Base-by-base conservation (phyloP, 305 asterid genomes). In the Solanum hybrid region DNA sequence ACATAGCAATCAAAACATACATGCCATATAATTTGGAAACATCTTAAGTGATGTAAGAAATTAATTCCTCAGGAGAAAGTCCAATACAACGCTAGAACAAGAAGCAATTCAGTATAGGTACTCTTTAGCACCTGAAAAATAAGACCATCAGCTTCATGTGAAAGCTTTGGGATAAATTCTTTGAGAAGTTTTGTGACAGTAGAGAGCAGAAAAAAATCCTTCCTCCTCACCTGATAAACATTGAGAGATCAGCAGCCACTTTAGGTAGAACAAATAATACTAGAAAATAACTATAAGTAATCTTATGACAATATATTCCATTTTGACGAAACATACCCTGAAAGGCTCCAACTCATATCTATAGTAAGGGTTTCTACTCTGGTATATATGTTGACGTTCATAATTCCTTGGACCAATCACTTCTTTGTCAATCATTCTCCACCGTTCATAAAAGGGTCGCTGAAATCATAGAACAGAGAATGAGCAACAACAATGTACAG, bases 101-200 rank as follows among this genome's bases (percentile, higher is more conserved):
- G 88, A 85, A 32, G 32, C 29, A 32, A 56, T 85, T 85, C 88
- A 75, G 17, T n/a, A 91, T 12, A 40, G 40, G 26, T 35, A 38
- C 69, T n/a, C 24, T 73, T 76, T 31, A 82, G 90, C 88, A 97
- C 99, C 99, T 98, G 99, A 93, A 98, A 98, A 87, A 98, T 94
- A 87, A 98, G 99, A 89, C 99, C 99, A 91, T 98, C 99, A 19
- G 99, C 99, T 4, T 73, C 99, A 92, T 98, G 99, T 35, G 99
- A 97, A 89, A 98, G 99, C 94, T 92, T 92, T 36, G 99, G 99
- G 79, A 98, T 98, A 87, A 98, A 98, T 86, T 93, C 98, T 92
- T 94, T 95, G 93, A 98, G 90, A 92, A 98, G 97, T 90, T 94
- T 97, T 36, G 93, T 93, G 87, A 98, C 99, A n/a, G 99, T 95